Base-by-base conservation (phyloP, 148 eudicot genomes). In the Hydrangea macrophylla region DNA sequence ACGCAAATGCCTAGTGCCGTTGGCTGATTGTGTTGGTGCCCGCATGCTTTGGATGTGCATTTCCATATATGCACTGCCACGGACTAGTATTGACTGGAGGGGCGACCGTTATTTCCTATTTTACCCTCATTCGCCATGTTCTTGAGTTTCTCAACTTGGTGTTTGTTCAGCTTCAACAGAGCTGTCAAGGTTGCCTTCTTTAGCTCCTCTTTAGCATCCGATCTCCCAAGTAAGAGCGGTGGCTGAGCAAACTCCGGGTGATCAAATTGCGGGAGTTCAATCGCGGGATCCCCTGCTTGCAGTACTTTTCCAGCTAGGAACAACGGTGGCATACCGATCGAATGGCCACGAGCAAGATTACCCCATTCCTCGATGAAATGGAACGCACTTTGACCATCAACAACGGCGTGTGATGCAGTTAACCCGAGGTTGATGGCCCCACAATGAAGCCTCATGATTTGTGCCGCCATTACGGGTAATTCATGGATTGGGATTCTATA, bases 311-410 rank as follows among this genome's bases (percentile, higher is more conserved):
- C 42, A 37, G n/a, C n/a, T n/a, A n/a, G n/a, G n/a, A n/a, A n/a
- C 3, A 48, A 77, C 4, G 76, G 80, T 10, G 33, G 27, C 7
- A 18, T 51, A 0, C 44, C 48, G 2, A 55, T n/a, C 0, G 18
- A 39, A 8, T 35, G 65, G 0, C 69, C 70, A 12, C 76, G 59
- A 4, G 80, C 76, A 0, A 77, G 2, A 35, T 58, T 71, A 0
- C 73, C 32, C 80, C 80, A 77, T 58, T 72, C 80, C 24, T 39
- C 26, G n/a, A 77, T 15, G 59, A 77, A 72, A 45, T 77, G 76
- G 1, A 63, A 24, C 8, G 80, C 80, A 27, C 73, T 55, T 6
- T 33, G 27, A 2, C 76, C 80, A 70, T 77, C 80, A 1, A 50
- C 73, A 42, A 72, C 20, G 3, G 68, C 65, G 20, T 77, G 76